Conservation (phyloP, 768 basidiomycete species). For the Rossbeevera mucosa region DNA sequence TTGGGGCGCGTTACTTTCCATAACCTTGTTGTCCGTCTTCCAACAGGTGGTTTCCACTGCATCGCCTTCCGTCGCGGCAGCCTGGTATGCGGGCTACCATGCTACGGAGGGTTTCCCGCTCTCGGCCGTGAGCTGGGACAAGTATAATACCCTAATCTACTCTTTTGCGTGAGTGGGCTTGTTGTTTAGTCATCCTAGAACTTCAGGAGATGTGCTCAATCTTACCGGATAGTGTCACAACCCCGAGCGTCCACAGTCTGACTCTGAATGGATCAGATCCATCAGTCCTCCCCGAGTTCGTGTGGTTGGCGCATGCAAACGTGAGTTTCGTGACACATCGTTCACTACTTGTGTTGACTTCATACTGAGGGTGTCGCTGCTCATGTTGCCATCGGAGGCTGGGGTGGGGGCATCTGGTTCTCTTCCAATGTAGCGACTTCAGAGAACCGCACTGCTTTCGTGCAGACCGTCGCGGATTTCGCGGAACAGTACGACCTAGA, state of each 20-base stretch:
- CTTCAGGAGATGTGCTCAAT: background rate
- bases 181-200: background rate
- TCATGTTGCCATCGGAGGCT: slow-evolving; percentile 64
- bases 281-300: slow-evolving; percentile 52
- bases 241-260: slow-evolving; percentile 29
- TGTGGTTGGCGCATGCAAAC: slow-evolving; percentile 36
- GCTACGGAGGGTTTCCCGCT: slow-evolving; percentile 46
- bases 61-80: slow-evolving; percentile 35
- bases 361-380: slow-evolving; percentile 49
- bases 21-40: background rate
- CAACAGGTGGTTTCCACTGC: background rate
- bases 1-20: background rate
- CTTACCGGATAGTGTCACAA: slow-evolving; percentile 27
- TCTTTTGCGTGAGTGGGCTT: slow-evolving; percentile 49
- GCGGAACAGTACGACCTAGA: slow-evolving; percentile 48
- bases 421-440: slow-evolving; percentile 56
- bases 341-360: slow-evolving; percentile 17
- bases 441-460: slow-evolving; percentile 57
- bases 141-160: slow-evolving; percentile 65
- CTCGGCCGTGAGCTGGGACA: slow-evolving; percentile 56
- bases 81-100: slow-evolving; percentile 70
- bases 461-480: slow-evolving; percentile 48
- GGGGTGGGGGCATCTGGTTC: slow-evolving; percentile 60
- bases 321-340: background rate
- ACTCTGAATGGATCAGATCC: slow-evolving; percentile 41